These are phyloP conservation scores for Hypomontagnella submonticulosa DNA, from an alignment of 495 filamentous ascomycete species.

Conservation along the genomic window DNA sequence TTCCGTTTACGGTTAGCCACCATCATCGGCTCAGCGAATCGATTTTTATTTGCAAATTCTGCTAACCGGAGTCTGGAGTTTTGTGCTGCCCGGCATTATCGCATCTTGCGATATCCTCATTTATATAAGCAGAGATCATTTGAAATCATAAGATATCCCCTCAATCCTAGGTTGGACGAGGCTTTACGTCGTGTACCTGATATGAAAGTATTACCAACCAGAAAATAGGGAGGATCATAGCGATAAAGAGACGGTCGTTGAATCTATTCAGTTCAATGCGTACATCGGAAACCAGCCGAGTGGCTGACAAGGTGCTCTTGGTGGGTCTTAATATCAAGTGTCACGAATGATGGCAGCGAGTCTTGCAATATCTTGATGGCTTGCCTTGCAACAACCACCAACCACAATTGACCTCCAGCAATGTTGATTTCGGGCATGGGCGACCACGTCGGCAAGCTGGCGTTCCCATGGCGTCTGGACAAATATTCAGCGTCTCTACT, in stretches of 20 bases:
- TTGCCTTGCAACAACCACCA: slow-evolving; percentile 72
- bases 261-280: slow-evolving; percentile 9
- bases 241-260: background rate
- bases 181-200: background rate
- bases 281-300: slow-evolving; percentile 4
- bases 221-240: too few relatives aligned
- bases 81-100: slow-evolving; percentile 9
- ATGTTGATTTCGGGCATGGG: slow-evolving; percentile 66
- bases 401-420: slow-evolving; percentile 64
- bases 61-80: slow-evolving; percentile 27
- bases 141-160: background rate
- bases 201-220: too few relatives aligned
- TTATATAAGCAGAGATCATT: slow-evolving; percentile 2
- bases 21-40: background rate
- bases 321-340: slow-evolving; percentile 14
- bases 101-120: slow-evolving; percentile 13
- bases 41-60: background rate
- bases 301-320: background rate
- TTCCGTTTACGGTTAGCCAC: slow-evolving; percentile 11
- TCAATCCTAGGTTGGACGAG: slow-evolving; percentile 2
- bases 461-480: slow-evolving; percentile 61
- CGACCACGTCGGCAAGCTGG: slow-evolving; percentile 65
- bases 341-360: slow-evolving; percentile 49
- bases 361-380: slow-evolving; percentile 59
- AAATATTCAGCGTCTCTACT: slow-evolving; percentile 15